phyloP scores from a whole-genome alignment of 768 basidiomycete genomes.

The Serpula lacrymans region DNA sequence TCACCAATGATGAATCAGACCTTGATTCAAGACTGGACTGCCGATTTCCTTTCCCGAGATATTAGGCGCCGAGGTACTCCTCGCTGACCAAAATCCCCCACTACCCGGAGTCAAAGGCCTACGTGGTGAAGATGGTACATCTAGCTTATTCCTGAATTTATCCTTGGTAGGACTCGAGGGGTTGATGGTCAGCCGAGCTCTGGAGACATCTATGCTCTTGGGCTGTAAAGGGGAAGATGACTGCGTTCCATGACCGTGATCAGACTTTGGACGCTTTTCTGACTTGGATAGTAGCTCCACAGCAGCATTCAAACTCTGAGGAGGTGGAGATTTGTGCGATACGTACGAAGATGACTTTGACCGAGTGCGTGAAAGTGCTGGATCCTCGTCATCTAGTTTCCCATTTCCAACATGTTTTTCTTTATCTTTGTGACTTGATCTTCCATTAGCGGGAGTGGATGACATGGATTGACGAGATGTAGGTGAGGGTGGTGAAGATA shows the following conservation, averaged over 20 bases:
- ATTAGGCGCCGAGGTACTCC: slow-evolving; percentile 37
- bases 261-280: slow-evolving; percentile 26
- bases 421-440: slow-evolving; percentile 28
- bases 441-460: slow-evolving; percentile 30
- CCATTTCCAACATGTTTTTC: slow-evolving; percentile 28
- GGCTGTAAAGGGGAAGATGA: slow-evolving; percentile 13
- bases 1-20: slow-evolving; percentile 30
- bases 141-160: slow-evolving; percentile 27
- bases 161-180: slow-evolving; percentile 20
- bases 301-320: slow-evolving; percentile 72
- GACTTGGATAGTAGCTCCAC: slow-evolving; percentile 53
- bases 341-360: slow-evolving; percentile 55
- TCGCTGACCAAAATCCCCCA: slow-evolving; percentile 31
- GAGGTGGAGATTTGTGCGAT: slow-evolving; percentile 51
- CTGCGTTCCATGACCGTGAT: slow-evolving; percentile 19
- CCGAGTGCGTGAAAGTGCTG: slow-evolving; percentile 43
- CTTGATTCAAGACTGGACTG: slow-evolving; percentile 64
- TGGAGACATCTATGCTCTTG: too few species aligned
- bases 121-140: slow-evolving; percentile 40
- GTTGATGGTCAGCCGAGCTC: slow-evolving; percentile 18
- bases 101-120: slow-evolving; percentile 39
- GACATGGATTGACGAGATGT: slow-evolving; percentile 40
- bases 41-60: slow-evolving; percentile 67
- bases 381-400: slow-evolving; percentile 31
- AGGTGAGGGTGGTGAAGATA: slow-evolving; percentile 54